These are phyloP conservation scores for Pseudopyricularia cyperi DNA, from an alignment of 2,329 filamentous ascomycete genomes.

Conservation along the genomic window DNA sequence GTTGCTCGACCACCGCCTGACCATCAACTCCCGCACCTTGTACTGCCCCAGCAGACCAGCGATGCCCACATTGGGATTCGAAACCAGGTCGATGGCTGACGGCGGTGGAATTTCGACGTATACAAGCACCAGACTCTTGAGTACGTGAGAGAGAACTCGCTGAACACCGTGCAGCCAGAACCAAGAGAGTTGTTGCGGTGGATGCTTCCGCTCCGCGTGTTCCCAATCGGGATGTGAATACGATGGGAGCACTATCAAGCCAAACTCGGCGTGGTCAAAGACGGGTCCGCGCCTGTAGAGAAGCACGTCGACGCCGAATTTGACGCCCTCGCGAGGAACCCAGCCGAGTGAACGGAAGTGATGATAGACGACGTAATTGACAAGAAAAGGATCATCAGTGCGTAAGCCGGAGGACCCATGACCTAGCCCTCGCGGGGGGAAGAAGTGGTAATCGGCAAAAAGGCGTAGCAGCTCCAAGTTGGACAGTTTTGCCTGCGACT, in stretches of 20 bases:
- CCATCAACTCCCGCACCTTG: slow-evolving; percentile 64
- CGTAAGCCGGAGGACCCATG: slow-evolving; percentile 9
- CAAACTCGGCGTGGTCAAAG: slow-evolving; percentile 92
- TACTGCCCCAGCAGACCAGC: slow-evolving; percentile 54
- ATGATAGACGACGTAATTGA: slow-evolving; percentile 85
- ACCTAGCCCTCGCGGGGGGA: slow-evolving; percentile 38
- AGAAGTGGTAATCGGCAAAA: slow-evolving; percentile 58
- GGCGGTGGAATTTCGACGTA: slow-evolving; percentile 86
- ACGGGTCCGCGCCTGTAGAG: slow-evolving; percentile 87
- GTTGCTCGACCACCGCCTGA: slow-evolving; percentile 77
- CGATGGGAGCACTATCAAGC: slow-evolving; percentile 69
- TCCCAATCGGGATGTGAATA: slow-evolving; percentile 68
- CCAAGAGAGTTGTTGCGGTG: slow-evolving; percentile 44
- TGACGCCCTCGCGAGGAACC: slow-evolving; percentile 84
- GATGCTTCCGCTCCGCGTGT: slow-evolving; percentile 31
- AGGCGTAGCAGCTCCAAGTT: slow-evolving; percentile 47
- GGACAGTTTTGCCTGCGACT: slow-evolving; percentile 30
- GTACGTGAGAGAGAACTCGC: slow-evolving; percentile 76
- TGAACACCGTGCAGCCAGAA: slow-evolving; percentile 82
- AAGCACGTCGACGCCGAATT: slow-evolving; percentile 92
- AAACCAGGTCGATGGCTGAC: slow-evolving; percentile 26
- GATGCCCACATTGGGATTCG: slow-evolving; percentile 36
- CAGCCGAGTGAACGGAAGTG: slow-evolving; percentile 93
- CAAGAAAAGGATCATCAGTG: slow-evolving; percentile 68
- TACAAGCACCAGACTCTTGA: slow-evolving; percentile 77